Percentiles rank a stretch among this genome's conserved stretches.
Conservation (phyloP, 176 grass and related monocot species). For the Carex cristatella region DNA sequence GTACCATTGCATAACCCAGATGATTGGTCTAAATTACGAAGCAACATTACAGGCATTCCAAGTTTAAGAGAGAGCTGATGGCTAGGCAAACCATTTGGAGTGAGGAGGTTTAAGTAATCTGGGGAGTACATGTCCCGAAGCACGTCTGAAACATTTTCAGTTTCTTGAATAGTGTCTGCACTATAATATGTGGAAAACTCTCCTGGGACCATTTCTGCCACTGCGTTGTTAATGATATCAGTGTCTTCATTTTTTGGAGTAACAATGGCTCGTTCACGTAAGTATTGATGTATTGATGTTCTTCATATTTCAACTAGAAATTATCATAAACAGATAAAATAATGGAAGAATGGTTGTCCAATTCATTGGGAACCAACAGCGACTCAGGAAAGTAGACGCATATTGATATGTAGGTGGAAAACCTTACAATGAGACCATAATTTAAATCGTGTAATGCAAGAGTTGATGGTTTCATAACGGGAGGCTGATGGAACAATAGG, state of each 20-base stretch:
- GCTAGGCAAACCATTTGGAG: neutral
- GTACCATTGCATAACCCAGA: neutral
- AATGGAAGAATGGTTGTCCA: neutral
- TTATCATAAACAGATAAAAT: neutral
- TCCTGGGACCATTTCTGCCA: neutral
- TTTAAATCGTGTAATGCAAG: neutral
- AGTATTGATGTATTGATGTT: neutral
- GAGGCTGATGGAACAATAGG: neutral
- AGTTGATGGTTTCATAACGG: neutral
- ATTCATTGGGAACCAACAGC: neutral
- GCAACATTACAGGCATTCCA: neutral
- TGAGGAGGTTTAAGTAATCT: neutral
- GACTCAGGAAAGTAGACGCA: neutral
- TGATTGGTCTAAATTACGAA: slow-evolving; percentile 4
- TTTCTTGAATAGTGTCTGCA: neutral
- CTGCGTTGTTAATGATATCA: neutral
- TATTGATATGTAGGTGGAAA: neutral
- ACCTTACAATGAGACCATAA: neutral
- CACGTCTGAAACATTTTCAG: no score
- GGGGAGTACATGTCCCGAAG: neutral
- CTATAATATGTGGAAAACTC: neutral
- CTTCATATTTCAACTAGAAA: neutral
- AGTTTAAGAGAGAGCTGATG: neutral
- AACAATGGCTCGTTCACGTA: neutral
- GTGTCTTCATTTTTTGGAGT: neutral